These are phyloP conservation scores for Saturnispora zaruensis DNA, from an alignment of 805 yeast genomes.

Conservation along the genomic window DNA sequence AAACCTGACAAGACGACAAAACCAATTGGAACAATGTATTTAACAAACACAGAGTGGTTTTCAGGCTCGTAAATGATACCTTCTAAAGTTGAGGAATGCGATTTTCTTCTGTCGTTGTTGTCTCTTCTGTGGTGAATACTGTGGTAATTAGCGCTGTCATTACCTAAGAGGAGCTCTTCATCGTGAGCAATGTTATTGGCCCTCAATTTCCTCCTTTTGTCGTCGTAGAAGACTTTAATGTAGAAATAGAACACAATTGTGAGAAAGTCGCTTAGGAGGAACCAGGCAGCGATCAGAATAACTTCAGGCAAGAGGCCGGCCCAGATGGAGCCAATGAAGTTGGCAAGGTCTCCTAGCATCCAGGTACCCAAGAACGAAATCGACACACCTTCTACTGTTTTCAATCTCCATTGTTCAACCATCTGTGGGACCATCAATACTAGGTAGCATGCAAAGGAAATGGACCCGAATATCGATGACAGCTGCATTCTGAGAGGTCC, in stretches of 20 bases:
- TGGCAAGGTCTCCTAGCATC: constrained; percentile 65
- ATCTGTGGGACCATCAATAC: constrained; percentile 70
- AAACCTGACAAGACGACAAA: constrained; percentile 58
- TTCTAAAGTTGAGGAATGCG: constrained; percentile 42
- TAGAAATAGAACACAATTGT: constrained; percentile 54
- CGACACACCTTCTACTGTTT: constrained; percentile 71
- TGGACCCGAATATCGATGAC: constrained; percentile 61
- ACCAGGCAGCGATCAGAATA: constrained; percentile 64
- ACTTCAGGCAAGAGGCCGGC: constrained; percentile 65
- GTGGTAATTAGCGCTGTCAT: neutral
- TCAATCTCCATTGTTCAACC: constrained; percentile 70
- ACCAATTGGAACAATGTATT: constrained; percentile 48
- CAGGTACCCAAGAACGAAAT: constrained; percentile 58
- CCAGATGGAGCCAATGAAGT: constrained; percentile 61
- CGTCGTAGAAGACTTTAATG: constrained; percentile 41
- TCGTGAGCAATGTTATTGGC: constrained; percentile 14
- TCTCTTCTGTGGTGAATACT: constrained; percentile 3
- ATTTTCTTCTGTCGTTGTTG: constrained; percentile 12
- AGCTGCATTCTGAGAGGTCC: constrained; percentile 17
- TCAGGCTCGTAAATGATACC: constrained; percentile 43
- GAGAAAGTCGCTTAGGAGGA: constrained; percentile 62
- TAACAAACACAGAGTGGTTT: constrained; percentile 38
- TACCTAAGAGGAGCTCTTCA: constrained; percentile 28
- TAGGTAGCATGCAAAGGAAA: constrained; percentile 72
- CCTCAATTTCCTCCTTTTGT: constrained; percentile 16